phyloP scores from a whole-genome alignment of 345 rosid species.

The Gossypium anomalum region DNA sequence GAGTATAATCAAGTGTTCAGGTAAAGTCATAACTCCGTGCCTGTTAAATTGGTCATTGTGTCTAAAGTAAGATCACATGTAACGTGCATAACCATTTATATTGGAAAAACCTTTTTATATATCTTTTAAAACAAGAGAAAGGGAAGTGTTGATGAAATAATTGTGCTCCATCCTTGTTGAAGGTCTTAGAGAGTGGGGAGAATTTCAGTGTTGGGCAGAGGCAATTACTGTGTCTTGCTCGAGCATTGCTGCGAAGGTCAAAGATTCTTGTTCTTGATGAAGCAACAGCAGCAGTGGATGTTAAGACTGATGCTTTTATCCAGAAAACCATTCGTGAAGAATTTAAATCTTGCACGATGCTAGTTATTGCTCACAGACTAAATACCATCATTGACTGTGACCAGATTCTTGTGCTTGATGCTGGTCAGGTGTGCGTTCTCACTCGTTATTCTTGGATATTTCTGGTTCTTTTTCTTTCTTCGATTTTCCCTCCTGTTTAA shows the following conservation, averaged over 20 bases:
- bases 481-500: not conserved
- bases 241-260: slow-evolving; percentile 76
- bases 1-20: not conserved
- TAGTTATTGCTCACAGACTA: slow-evolving; percentile 83
- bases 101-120: not conserved
- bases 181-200: slow-evolving; percentile 86
- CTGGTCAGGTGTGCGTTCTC: slow-evolving; percentile 57
- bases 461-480: not conserved
- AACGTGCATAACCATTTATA: not conserved
- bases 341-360: slow-evolving; percentile 82
- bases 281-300: slow-evolving; percentile 96
- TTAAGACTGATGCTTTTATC: slow-evolving; percentile 80
- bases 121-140: not conserved
- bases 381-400: slow-evolving; percentile 82
- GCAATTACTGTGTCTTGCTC: slow-evolving; percentile 84
- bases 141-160: not conserved
- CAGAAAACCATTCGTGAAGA: slow-evolving; percentile 89
- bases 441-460: not conserved
- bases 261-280: slow-evolving; percentile 96
- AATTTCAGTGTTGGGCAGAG: slow-evolving; percentile 95
- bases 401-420: slow-evolving; percentile 73
- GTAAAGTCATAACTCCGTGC: not conserved
- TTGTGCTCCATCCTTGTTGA: slow-evolving; percentile 6
- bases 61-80: not conserved
- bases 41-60: not conserved